A percentile compares a stretch with the other conserved stretches of the same genome.
These are phyloP conservation scores for Globisporangium mamillatum DNA, from an alignment of 352 stramenopile species.

Conservation along the genomic window DNA sequence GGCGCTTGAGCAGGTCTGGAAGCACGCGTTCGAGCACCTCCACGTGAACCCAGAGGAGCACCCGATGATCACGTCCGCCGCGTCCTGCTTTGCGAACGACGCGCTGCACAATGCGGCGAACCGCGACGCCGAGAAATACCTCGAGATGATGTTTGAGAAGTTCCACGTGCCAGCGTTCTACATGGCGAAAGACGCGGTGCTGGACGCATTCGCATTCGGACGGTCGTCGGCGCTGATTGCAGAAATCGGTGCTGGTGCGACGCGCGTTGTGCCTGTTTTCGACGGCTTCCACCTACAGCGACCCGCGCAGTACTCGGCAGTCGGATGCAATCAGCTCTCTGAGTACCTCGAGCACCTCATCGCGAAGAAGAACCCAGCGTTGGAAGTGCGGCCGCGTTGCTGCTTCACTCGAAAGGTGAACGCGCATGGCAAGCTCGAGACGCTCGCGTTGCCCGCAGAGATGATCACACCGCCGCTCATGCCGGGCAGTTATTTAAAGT, in stretches of 20 bases:
- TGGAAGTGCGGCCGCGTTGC: conserved; percentile 55
- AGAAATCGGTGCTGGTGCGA: conserved; percentile 85
- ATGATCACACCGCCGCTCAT: conserved; percentile 45
- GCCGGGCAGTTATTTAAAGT: conserved; percentile 71
- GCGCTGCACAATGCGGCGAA: conserved; percentile 50
- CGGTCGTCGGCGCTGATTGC: conserved; percentile 84
- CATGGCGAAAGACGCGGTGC: conserved; percentile 86
- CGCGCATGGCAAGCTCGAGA: conserved; percentile 57
- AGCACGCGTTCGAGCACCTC: conserved; percentile 66
- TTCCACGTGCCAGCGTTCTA: conserved; percentile 90
- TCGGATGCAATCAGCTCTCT: conserved; percentile 71
- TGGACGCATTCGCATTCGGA: conserved; percentile 91
- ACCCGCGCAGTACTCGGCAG: conserved; percentile 67
- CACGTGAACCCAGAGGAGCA: conserved; percentile 66
- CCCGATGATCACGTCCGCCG: conserved; percentile 71
- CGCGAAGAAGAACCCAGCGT: conserved; percentile 26
- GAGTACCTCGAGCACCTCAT: conserved; percentile 77
- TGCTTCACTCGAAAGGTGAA: conserved; percentile 64
- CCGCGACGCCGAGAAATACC: conserved; percentile 73
- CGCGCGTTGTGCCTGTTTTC: conserved; percentile 87
- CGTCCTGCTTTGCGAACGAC: conserved; percentile 76
- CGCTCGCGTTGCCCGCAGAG: conserved; percentile 33
- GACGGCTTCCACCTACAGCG: conserved; percentile 88
- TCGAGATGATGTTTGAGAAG: conserved; percentile 92
- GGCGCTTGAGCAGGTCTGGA: conserved; percentile 83